A percentile compares a stretch with the other conserved stretches of the same genome.
These are phyloP conservation scores for Leishmania braziliensis DNA, from an alignment of 208 protist genomes.

Conservation along the genomic window DNA sequence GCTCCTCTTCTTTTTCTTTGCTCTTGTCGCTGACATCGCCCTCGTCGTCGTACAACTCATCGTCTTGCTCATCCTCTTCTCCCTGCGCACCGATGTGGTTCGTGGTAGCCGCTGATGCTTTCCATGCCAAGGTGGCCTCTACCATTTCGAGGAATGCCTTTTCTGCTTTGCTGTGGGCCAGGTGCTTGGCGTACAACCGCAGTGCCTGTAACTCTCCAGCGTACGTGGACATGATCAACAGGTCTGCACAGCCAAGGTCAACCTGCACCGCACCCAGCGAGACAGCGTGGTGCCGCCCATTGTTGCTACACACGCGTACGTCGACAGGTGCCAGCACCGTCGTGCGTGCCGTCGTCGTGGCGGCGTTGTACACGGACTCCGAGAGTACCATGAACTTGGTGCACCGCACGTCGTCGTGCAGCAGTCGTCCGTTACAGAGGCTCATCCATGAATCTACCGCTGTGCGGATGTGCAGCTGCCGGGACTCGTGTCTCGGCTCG, in stretches of 20 bases:
- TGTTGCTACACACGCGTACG: constrained; percentile 33
- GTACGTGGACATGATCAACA: constrained; percentile 39
- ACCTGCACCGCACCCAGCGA: constrained; percentile 34
- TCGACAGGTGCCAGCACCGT: constrained; percentile 46
- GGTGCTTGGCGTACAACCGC: constrained; percentile 23
- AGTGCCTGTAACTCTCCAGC: constrained; percentile 31
- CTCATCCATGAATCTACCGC: constrained; percentile 17
- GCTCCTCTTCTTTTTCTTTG: background rate
- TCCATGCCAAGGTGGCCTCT: constrained; percentile 39
- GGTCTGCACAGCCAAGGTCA: constrained; percentile 43
- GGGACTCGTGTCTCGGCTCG: constrained; percentile 20
- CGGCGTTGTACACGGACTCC: constrained; percentile 29
- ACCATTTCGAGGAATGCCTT: constrained; percentile 36
- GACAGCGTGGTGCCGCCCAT: constrained; percentile 47
- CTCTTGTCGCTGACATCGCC: background rate
- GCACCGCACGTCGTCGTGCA: constrained; percentile 29
- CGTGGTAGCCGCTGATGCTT: constrained; percentile 17
- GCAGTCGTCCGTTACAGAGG: constrained; percentile 20
- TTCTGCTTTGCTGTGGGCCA: constrained; percentile 40
- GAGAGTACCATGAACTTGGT: constrained; percentile 26
- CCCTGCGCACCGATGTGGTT: background rate
- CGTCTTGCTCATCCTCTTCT: constrained; percentile 4
- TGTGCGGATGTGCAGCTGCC: constrained; percentile 26
- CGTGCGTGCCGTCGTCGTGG: constrained; percentile 42
- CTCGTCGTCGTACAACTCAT: background rate